Conservation (phyloP, 1,139 yeast species). For the Lodderomyces oxycetoniae region DNA sequence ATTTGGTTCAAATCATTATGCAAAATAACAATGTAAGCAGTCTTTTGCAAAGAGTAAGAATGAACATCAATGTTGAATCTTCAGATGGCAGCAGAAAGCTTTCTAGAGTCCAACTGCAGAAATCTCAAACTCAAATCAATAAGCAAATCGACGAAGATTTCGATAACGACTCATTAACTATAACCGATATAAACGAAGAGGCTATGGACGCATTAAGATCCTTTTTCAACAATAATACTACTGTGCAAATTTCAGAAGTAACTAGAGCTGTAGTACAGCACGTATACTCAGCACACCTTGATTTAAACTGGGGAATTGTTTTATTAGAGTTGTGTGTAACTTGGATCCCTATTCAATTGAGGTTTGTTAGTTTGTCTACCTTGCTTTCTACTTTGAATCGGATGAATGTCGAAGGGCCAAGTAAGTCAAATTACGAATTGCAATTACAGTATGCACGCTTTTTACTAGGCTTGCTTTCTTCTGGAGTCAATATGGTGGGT, state of each 20-base stretch:
- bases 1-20: constrained; percentile 32
- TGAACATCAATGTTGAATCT: constrained; percentile 24
- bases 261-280: constrained; percentile 40
- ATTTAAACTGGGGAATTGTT: constrained; percentile 47
- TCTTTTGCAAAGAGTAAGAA: constrained; percentile 21
- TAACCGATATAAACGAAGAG: constrained; percentile 30
- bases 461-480: constrained; percentile 56
- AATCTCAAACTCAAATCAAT: constrained; percentile 14
- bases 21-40: constrained; percentile 15
- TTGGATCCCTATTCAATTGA: constrained; percentile 84
- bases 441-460: constrained; percentile 50
- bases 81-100: constrained; percentile 20
- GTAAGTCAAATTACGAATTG: constrained; percentile 25
- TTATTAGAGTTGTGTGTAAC: constrained; percentile 63
- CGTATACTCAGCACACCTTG: constrained; percentile 23
- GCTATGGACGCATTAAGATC: constrained; percentile 43
- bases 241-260: constrained; percentile 46
- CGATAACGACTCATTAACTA: constrained; percentile 26
- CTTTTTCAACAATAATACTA: constrained; percentile 47
- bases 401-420: constrained; percentile 18
- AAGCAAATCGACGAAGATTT: constrained; percentile 24
- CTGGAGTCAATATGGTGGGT: constrained; percentile 83
- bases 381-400: constrained; percentile 31
- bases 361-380: constrained; percentile 61
- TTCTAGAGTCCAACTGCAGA: constrained; percentile 26